Conservation (phyloP, 129 eudicot genomes). For the Erigeron canadensis region DNA sequence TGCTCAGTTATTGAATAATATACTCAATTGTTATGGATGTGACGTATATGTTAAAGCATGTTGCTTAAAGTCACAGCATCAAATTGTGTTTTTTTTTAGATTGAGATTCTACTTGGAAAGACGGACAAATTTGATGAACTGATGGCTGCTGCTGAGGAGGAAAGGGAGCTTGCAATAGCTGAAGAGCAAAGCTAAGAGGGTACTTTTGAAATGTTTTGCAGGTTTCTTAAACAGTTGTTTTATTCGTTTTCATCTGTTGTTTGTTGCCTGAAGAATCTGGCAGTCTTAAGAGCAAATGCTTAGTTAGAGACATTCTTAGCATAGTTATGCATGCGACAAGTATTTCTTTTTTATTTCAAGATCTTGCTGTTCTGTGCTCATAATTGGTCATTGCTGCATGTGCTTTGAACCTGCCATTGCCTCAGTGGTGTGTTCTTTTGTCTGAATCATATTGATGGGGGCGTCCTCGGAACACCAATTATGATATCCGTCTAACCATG, state of each 20-base stretch:
- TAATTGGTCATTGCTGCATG: neutral
- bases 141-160: conserved; percentile 84
- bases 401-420: neutral
- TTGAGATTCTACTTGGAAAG: conserved; percentile 71
- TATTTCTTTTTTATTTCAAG: neutral
- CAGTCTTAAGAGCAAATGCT: conserved; percentile 7
- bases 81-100: conserved; percentile 31
- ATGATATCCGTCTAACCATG: neutral
- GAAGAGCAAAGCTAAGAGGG: conserved; percentile 42
- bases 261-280: conserved; percentile 19
- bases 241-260: conserved; percentile 10
- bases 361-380: neutral
- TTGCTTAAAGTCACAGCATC: neutral
- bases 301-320: conserved; percentile 28
- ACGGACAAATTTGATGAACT: conserved; percentile 66
- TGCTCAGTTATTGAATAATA: neutral
- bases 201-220: neutral
- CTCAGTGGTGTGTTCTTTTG: neutral
- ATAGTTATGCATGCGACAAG: conserved; percentile 11
- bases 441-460: neutral
- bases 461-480: neutral
- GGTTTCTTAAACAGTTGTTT: conserved; percentile 7
- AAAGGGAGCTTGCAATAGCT: conserved; percentile 48
- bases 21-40: neutral
- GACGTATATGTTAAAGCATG: neutral